Evolutionary conservation across 2,329 filamentous ascomycete species (phyloP), one percentile per base, ranked within the genome.

Genomic region (Nothophoma quercina): DNA sequence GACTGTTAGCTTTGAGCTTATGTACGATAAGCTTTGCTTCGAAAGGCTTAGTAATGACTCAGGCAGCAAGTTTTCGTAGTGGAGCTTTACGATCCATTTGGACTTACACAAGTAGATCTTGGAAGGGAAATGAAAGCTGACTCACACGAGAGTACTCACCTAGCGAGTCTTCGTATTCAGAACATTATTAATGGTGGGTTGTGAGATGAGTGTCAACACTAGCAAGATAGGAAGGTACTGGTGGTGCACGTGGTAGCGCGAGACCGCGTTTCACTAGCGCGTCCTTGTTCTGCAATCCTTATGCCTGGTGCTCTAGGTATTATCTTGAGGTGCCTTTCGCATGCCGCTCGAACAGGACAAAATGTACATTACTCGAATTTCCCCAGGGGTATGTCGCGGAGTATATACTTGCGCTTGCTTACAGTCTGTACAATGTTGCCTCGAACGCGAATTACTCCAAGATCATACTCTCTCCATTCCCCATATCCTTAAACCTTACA

Each of bases 381-480:
- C n/a, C n/a, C n/a, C n/a, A n/a, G n/a, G n/a, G n/a, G n/a, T n/a
- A n/a, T n/a, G n/a, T n/a, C n/a, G n/a, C n/a, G n/a, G n/a, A n/a
- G n/a, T n/a, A n/a, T n/a, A n/a, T n/a, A n/a, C n/a, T n/a, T n/a
- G n/a, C n/a, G n/a, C n/a, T 33, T 9, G n/a, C 8, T 18, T 16
- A 9, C 30, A 30, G 2, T 16, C 32, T 12, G 33, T 4, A 35
- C 33, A 19, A 35, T 10, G 22, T 19, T 18, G 33, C 33, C 22
- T 13, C 23, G 29, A 33, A 15, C 7, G n/a, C n/a, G n/a, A n/a
- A 29, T 18, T 70, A 83, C 30, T 73, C 68, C 51, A 87, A 62
- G 3, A 86, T 64, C 36, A 82, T 65, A 44, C 78, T 81, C 64
- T 86, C 81, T 0, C 85, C 85, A 56, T 85, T 86, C 2, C 71